Evolutionary conservation across 2,329 filamentous ascomycete species (phyloP).

Genomic region (Colletotrichum sp.): DNA sequence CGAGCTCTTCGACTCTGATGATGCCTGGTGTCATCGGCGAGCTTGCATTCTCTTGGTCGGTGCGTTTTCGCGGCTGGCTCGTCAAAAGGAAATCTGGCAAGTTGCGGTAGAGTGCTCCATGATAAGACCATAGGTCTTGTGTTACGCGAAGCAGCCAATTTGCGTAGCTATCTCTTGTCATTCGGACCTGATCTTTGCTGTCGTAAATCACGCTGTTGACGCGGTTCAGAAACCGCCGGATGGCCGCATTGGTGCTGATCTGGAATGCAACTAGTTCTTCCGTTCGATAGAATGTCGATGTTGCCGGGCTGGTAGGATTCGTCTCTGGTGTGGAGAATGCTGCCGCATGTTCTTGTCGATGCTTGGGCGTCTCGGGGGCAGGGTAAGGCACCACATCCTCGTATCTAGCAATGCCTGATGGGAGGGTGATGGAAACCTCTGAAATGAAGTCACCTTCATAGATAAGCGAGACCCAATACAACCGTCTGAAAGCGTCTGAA

Average conservation of each 20-base stretch:
- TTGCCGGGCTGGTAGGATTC: not conserved
- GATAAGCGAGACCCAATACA: constrained; percentile 34
- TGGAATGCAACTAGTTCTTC: constrained; percentile 34
- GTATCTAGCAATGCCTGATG: constrained; percentile 32
- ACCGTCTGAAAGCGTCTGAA: constrained; percentile 27
- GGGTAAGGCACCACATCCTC: constrained; percentile 31
- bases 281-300: not conserved
- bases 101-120: constrained; percentile 30
- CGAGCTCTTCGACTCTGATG: constrained; percentile 13
- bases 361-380: not conserved
- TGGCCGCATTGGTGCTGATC: constrained; percentile 34
- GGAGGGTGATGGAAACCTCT: constrained; percentile 29
- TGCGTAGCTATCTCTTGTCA: constrained; percentile 25
- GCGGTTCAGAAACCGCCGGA: constrained; percentile 31
- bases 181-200: constrained; percentile 27
- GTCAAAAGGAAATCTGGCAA: constrained; percentile 27
- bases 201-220: constrained; percentile 34
- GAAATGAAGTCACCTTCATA: constrained; percentile 34
- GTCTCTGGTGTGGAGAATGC: not conserved
- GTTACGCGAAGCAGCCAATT: constrained; percentile 30
- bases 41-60: not conserved
- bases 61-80: not conserved
- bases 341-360: not conserved
- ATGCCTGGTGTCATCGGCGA: constrained; percentile 11
- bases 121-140: constrained; percentile 28